Percentiles rank a stretch among this genome's conserved stretches.
These are phyloP conservation scores for Blastobotrys arbuscula DNA, from an alignment of 1,139 yeast genomes.

Conservation along the genomic window DNA sequence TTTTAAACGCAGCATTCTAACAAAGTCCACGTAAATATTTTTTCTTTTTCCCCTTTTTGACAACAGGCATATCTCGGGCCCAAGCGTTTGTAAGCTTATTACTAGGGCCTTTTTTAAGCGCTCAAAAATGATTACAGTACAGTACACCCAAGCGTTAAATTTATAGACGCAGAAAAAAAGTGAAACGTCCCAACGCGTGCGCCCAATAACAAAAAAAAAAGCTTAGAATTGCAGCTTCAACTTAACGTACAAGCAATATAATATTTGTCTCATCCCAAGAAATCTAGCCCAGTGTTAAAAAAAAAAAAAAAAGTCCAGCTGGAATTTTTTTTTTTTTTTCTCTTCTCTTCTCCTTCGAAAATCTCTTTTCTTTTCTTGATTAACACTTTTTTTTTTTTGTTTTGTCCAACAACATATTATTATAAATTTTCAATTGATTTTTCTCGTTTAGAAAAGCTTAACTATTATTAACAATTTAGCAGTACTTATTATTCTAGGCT, in stretches of 20 bases:
- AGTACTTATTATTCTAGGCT: too few relatives aligned
- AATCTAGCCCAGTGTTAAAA: background rate
- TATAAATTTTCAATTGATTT: background rate
- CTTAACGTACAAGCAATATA: background rate
- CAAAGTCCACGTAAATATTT: too few relatives aligned
- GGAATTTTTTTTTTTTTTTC: background rate
- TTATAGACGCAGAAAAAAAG: background rate
- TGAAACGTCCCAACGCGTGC: background rate
- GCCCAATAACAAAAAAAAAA: background rate
- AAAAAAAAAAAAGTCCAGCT: background rate
- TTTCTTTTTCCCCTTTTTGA: too few relatives aligned
- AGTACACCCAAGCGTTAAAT: background rate
- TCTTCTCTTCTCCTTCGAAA: background rate
- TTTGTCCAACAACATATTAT: background rate
- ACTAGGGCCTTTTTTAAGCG: too few relatives aligned
- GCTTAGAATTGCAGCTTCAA: too few relatives aligned
- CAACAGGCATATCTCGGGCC: too few relatives aligned
- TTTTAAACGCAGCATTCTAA: too few relatives aligned
- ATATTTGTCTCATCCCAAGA: background rate
- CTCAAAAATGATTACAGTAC: background rate
- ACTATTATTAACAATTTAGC: too few relatives aligned
- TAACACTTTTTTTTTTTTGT: background rate
- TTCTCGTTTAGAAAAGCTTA: background rate
- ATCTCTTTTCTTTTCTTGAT: background rate
- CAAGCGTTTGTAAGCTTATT: too few relatives aligned